Conservation (phyloP, 2,329 filamentous ascomycete genomes). For the Colletotrichum agaves region DNA sequence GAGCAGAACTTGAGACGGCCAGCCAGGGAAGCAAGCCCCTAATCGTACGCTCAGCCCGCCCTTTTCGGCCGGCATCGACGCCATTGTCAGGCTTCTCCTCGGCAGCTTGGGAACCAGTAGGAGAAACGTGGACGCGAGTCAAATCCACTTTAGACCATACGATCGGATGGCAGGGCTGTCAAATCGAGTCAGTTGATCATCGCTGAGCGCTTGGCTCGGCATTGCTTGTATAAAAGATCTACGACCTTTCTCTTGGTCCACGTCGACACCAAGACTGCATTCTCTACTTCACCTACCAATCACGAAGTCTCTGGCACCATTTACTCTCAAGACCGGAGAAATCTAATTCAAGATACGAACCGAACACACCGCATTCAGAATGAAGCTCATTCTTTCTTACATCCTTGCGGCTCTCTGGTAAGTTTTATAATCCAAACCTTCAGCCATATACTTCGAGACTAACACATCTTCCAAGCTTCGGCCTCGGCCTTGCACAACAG, state of each 20-base stretch:
- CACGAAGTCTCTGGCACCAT: not conserved
- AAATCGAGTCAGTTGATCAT: constrained; percentile 4
- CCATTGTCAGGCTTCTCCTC: not conserved
- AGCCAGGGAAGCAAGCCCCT: not conserved
- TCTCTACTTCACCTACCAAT: no score
- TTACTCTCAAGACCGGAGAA: not conserved
- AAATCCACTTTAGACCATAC: constrained; percentile 21
- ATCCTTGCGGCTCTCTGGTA: constrained; percentile 24
- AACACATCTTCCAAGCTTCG: not conserved
- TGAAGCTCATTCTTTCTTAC: constrained; percentile 22
- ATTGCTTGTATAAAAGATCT: constrained; percentile 10
- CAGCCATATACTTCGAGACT: not conserved
- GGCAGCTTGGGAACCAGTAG: not conserved
- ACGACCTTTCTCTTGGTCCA: not conserved
- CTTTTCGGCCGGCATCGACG: not conserved
- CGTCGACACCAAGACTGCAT: not conserved
- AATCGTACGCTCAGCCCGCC: not conserved
- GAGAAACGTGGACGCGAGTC: constrained; percentile 16
- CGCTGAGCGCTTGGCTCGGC: not conserved
- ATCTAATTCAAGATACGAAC: not conserved
- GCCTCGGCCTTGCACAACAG: constrained; percentile 27
- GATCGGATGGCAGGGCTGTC: constrained; percentile 10
- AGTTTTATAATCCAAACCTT: not conserved
- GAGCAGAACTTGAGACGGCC: constrained; percentile 2
- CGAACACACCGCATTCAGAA: not conserved